These are phyloP conservation scores for Camellia lanceoleosa DNA, from an alignment of 148 eudicot species.

Conservation along the genomic window DNA sequence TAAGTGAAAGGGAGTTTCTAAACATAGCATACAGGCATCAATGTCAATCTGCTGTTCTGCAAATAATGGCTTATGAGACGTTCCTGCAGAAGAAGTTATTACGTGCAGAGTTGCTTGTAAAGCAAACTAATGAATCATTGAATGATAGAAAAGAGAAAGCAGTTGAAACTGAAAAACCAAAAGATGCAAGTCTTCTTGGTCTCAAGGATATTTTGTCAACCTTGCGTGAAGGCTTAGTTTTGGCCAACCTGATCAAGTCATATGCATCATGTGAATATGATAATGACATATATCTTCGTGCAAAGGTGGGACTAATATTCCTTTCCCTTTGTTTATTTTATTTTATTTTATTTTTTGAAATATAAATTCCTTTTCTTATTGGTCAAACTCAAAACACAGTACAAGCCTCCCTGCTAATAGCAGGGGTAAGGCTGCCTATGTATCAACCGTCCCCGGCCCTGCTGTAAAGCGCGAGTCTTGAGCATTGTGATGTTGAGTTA, in stretches of 20 bases:
- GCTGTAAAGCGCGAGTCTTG: too few relatives aligned
- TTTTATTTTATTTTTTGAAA: too few relatives aligned
- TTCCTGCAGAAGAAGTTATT: constrained; percentile 73
- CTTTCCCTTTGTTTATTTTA: background rate
- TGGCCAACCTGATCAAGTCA: constrained; percentile 54
- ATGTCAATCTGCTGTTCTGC: constrained; percentile 59
- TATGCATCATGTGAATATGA: constrained; percentile 57
- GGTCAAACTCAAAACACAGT: background rate
- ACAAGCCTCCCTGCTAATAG: too few relatives aligned
- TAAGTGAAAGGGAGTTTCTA: constrained; percentile 38
- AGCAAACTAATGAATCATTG: constrained; percentile 32
- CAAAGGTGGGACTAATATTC: constrained; percentile 34
- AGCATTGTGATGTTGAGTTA: background rate
- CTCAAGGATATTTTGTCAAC: constrained; percentile 50
- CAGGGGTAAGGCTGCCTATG: too few relatives aligned
- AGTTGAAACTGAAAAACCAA: constrained; percentile 24
- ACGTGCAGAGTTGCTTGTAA: constrained; percentile 45
- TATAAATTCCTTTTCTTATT: background rate
- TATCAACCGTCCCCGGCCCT: too few relatives aligned
- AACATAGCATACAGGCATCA: constrained; percentile 43
- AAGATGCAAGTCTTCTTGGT: constrained; percentile 34
- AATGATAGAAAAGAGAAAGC: constrained; percentile 30
- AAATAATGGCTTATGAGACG: constrained; percentile 62
- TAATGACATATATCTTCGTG: constrained; percentile 35
- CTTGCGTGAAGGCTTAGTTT: constrained; percentile 49